Evolutionary conservation across 2,329 filamentous ascomycete species (phyloP).

Genomic region (Hypoxylon sp.): DNA sequence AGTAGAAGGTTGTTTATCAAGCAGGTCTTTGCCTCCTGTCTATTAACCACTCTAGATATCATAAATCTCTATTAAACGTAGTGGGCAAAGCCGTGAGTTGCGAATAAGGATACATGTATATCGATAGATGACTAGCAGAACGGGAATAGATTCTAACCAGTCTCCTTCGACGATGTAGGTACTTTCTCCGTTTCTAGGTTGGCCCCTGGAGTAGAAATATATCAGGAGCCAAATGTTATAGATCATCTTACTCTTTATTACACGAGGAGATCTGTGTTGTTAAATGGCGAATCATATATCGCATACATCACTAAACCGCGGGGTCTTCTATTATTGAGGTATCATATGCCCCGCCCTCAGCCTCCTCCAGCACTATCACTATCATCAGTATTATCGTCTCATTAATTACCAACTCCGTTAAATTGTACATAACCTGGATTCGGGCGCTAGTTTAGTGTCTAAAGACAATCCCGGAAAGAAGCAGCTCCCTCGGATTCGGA

Average conservation of each 20-base stretch:
- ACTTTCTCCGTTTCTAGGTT: background rate
- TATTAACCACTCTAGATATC: background rate
- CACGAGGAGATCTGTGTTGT: background rate
- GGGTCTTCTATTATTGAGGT: constrained; percentile 3
- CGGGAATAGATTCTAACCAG: background rate
- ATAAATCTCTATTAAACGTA: background rate
- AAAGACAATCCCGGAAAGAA: background rate
- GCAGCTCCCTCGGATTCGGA: background rate
- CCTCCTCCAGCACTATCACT: background rate
- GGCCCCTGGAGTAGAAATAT: background rate
- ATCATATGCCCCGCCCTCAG: constrained; percentile 5
- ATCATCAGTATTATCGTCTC: background rate
- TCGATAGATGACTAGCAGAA: background rate
- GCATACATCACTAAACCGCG: background rate
- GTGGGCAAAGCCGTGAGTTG: background rate
- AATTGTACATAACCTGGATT: background rate
- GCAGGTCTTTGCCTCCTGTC: background rate
- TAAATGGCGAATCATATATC: background rate
- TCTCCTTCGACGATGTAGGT: background rate
- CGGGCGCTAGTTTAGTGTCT: background rate
- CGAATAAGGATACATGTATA: background rate
- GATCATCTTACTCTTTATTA: background rate
- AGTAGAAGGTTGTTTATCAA: background rate
- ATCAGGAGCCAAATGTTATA: background rate
- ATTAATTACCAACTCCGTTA: background rate